phyloP scores from a whole-genome alignment of 768 basidiomycete species.

The Mycena belliarum region DNA sequence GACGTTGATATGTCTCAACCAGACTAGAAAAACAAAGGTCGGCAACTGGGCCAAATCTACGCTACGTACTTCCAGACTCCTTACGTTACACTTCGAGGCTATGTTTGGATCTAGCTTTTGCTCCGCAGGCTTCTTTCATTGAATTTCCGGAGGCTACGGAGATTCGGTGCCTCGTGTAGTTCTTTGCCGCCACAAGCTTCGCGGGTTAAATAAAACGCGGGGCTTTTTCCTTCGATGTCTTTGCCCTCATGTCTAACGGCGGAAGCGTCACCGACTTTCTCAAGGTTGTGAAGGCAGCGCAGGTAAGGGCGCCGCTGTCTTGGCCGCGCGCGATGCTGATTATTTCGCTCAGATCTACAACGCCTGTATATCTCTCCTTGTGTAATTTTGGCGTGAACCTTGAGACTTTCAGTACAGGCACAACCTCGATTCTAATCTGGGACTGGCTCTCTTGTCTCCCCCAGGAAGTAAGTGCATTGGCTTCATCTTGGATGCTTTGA shows the following conservation, averaged over 20 bases:
- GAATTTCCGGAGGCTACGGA: background rate
- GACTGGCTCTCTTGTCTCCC: conserved; percentile 24
- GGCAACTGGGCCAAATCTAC: background rate
- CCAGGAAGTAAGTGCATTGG: conserved; percentile 9
- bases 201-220: background rate
- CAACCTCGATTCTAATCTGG: conserved; percentile 20
- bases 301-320: background rate
- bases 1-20: background rate
- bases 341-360: conserved; percentile 14
- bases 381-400: background rate
- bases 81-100: background rate
- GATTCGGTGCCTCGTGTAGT: background rate
- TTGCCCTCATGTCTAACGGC: conserved; percentile 8
- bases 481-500: background rate
- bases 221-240: background rate
- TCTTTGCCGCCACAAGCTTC: background rate
- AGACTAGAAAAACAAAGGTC: background rate
- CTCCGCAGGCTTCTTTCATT: background rate
- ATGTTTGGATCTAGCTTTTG: background rate
- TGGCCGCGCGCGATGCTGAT: background rate
- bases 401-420: conserved; percentile 5
- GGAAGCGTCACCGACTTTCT: background rate
- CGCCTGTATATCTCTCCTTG: conserved; percentile 10
- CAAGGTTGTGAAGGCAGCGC: conserved; percentile 6
- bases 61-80: no score